phyloP scores from a whole-genome alignment of 306 rosid genomes.

The Pyrus pyrifolia region DNA sequence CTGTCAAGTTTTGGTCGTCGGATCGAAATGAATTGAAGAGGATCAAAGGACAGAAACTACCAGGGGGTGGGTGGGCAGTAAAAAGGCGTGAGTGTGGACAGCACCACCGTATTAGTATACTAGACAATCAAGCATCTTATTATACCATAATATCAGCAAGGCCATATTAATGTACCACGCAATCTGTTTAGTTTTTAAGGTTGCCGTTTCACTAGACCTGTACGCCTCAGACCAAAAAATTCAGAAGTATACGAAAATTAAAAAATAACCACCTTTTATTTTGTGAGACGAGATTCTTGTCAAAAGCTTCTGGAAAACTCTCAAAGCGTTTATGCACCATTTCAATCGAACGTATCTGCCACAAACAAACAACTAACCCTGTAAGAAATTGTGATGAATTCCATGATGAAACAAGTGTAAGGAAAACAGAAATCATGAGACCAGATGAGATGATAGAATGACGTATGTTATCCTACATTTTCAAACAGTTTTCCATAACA shows the following conservation, averaged over 20 bases:
- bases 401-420: neutral
- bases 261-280: conserved; percentile 42
- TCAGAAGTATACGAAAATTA: neutral
- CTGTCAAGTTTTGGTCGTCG: too few relatives aligned
- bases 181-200: too few relatives aligned
- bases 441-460: neutral
- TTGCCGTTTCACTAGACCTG: neutral
- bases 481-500: neutral
- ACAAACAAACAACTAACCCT: conserved; percentile 15
- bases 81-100: too few relatives aligned
- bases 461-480: neutral
- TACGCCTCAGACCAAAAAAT: neutral
- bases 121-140: neutral
- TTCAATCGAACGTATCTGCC: conserved; percentile 92
- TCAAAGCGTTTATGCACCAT: conserved; percentile 98
- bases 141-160: neutral
- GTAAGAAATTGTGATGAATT: conserved; percentile 3
- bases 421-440: neutral
- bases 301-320: conserved; percentile 93
- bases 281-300: conserved; percentile 55
- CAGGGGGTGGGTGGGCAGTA: too few relatives aligned
- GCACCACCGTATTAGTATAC: neutral
- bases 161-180: too few relatives aligned
- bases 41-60: too few relatives aligned
- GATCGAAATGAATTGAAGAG: too few relatives aligned